Evolutionary conservation across 2,329 filamentous ascomycete genomes (phyloP).

Genomic region (Ceratocystis papillata): DNA sequence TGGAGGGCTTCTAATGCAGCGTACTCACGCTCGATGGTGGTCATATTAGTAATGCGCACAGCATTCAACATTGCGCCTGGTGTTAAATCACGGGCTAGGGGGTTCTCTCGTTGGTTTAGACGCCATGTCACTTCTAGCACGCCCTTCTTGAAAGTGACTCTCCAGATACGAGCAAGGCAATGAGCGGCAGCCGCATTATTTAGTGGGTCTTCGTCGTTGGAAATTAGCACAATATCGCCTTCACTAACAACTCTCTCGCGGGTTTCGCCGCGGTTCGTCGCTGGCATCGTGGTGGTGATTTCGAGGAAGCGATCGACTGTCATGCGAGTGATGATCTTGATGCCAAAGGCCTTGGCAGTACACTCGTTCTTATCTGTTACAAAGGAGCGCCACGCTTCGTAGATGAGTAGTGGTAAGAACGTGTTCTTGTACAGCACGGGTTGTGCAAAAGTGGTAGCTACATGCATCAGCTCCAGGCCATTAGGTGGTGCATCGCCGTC

Average conservation of each 20-base stretch:
- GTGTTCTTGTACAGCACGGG: slow-evolving; percentile 74
- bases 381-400: slow-evolving; percentile 94
- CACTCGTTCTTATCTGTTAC: slow-evolving; percentile 81
- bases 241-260: slow-evolving; percentile 60
- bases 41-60: slow-evolving; percentile 83
- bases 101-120: slow-evolving; percentile 56
- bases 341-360: slow-evolving; percentile 66
- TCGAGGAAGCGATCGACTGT: slow-evolving; percentile 90
- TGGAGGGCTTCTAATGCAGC: slow-evolving; percentile 81
- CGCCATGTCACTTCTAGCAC: slow-evolving; percentile 77
- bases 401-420: slow-evolving; percentile 78
- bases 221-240: slow-evolving; percentile 82
- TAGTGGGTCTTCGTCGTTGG: slow-evolving; percentile 61
- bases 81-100: slow-evolving; percentile 51
- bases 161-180: slow-evolving; percentile 75
- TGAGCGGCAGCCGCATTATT: slow-evolving; percentile 55
- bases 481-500: slow-evolving; percentile 74
- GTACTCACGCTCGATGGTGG: slow-evolving; percentile 89
- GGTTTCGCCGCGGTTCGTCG: slow-evolving; percentile 28
- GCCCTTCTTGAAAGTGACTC: slow-evolving; percentile 69
- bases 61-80: slow-evolving; percentile 61
- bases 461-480: slow-evolving; percentile 59
- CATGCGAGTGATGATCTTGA: slow-evolving; percentile 78
- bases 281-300: slow-evolving; percentile 71
- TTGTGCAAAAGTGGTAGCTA: slow-evolving; percentile 66